Evolutionary conservation across 768 basidiomycete genomes (phyloP), one percentile per base, ranked within the genome.

Genomic region (Ramaria sp.): DNA sequence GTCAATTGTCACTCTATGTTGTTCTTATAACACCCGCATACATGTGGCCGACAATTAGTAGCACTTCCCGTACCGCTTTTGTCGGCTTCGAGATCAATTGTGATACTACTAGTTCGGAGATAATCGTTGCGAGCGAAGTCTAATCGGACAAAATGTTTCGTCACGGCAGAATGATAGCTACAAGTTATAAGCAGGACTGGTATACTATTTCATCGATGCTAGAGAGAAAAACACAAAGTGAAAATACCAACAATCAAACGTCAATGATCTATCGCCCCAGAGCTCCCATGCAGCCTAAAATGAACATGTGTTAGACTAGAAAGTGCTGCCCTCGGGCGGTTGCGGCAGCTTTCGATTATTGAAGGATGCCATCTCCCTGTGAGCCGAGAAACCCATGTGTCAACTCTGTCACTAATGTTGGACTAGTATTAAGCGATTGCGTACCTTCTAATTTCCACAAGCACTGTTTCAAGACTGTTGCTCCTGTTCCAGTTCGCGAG

Each of bases 301-400:
- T 37, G 34, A 37, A 37, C 34, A 37, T 9, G 34, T 13, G 34
- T 37, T 38, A 45, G 19, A 54, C 63, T 60, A 85, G 71, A 89
- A 90, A 46, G 66, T 79, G 59, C 78, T 83, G 60, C 92, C 92
- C 68, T 99, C 96, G 17, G 86, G 81, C 2, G 96, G 96, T 71
- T 99, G 96, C 34, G 92, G 89, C 38, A 94, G 78, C 73, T 98
- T 98, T 63, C 92, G 76, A 70, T 98, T 99, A 60, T 80, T 80
- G 66, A 88, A 83, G 49, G 88, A 81, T 2, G 86, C 92, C 96
- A 99, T 98, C 70, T 96, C 93, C 73, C 94, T 97, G 63, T 10
- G 13, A 41, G 39, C 13, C 3, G 13, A 13, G 34, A 37, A 37
- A 9, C 34, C n/a, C 34, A 60, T 0, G 41, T 31, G 51, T 17